Percentiles rank a stretch among this genome's conserved stretches.
Conservation (phyloP, 1,139 yeast genomes). For the Petasospora fabianii region DNA sequence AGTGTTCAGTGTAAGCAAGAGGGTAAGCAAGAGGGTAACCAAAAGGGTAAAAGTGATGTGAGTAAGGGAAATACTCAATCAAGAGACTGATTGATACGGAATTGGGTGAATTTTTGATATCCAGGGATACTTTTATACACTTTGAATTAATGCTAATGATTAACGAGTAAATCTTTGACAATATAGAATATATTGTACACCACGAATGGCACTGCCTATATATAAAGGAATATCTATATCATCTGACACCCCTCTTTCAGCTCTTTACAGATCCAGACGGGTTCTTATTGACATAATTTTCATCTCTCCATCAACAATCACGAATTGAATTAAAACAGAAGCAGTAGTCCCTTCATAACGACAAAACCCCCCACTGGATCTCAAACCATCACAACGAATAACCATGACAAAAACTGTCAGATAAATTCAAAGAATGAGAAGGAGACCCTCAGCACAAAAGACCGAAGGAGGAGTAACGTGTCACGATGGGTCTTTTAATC, state of each 20-base stretch:
- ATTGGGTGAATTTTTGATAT: too few species aligned
- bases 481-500: slow-evolving; percentile 24
- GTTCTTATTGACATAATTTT: slow-evolving; percentile 49
- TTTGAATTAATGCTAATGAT: too few species aligned
- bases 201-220: too few species aligned
- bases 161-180: too few species aligned
- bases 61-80: too few species aligned
- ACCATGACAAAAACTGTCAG: slow-evolving; percentile 18
- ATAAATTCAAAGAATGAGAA: slow-evolving; percentile 1
- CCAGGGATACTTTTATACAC: too few species aligned
- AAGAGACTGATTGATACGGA: too few species aligned
- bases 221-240: slow-evolving; percentile 38
- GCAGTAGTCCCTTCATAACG: slow-evolving; percentile 6
- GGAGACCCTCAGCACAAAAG: slow-evolving; percentile 7
- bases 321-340: slow-evolving; percentile 28
- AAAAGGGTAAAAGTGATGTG: background rate
- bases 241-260: slow-evolving; percentile 61
- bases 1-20: slow-evolving; percentile 1
- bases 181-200: too few species aligned
- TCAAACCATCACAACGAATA: slow-evolving; percentile 3
- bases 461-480: slow-evolving; percentile 5
- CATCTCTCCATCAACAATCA: slow-evolving; percentile 45
- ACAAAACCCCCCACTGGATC: slow-evolving; percentile 13
- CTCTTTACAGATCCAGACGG: slow-evolving; percentile 41
- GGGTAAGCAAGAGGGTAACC: background rate